These are phyloP conservation scores for Zygosaccharomyces kombuchaensis DNA, from an alignment of 805 yeast species.

Conservation along the genomic window DNA sequence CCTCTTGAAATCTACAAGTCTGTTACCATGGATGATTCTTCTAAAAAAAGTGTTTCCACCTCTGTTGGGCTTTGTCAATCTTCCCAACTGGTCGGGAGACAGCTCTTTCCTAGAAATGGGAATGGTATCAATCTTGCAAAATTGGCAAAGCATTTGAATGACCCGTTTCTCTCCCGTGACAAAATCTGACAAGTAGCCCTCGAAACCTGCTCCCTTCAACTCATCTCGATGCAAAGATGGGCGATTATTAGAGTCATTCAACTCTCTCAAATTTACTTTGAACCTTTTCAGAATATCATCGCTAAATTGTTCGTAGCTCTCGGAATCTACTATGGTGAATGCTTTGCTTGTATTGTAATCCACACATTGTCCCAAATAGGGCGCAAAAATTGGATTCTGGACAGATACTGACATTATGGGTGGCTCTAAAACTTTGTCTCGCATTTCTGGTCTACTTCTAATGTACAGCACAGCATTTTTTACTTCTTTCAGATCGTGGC, in stretches of 20 bases:
- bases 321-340: constrained; percentile 53
- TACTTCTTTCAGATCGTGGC: constrained; percentile 32
- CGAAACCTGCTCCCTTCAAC: constrained; percentile 59
- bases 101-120: constrained; percentile 59
- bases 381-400: constrained; percentile 45
- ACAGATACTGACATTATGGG: constrained; percentile 64
- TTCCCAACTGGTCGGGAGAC: constrained; percentile 38
- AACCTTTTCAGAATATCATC: constrained; percentile 40
- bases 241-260: constrained; percentile 18
- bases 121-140: constrained; percentile 45
- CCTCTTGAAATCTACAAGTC: constrained; percentile 44
- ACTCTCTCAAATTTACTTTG: constrained; percentile 57
- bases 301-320: constrained; percentile 47
- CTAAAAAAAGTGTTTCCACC: constrained; percentile 45
- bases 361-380: constrained; percentile 54
- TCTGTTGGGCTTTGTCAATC: constrained; percentile 34
- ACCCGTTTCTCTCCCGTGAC: constrained; percentile 71
- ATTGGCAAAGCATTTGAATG: constrained; percentile 63
- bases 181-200: constrained; percentile 70
- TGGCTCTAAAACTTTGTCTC: constrained; percentile 58
- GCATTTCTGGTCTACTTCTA: constrained; percentile 37
- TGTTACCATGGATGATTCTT: constrained; percentile 58
- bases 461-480: constrained; percentile 32
- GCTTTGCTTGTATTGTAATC: constrained; percentile 53
- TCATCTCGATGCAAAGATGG: constrained; percentile 33